Conservation (phyloP, 2,329 filamentous ascomycete species). For the Lojkania enalia region DNA sequence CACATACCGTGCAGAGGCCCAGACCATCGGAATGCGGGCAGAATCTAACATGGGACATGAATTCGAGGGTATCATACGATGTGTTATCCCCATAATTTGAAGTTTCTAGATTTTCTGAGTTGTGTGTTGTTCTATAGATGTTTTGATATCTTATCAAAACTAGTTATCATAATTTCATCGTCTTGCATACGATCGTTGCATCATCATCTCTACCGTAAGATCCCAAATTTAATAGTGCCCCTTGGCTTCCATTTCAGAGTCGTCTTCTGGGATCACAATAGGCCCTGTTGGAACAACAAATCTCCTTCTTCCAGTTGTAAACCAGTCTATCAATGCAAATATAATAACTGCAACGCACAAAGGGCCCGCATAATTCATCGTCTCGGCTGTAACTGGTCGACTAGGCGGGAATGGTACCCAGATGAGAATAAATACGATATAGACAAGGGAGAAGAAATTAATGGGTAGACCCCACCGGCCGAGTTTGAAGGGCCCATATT, state of each 20-base stretch:
- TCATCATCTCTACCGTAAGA: too few species aligned
- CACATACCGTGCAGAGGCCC: too few species aligned
- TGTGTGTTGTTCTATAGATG: too few species aligned
- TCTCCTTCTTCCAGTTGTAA: slow-evolving; percentile 9
- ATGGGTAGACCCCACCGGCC: slow-evolving; percentile 39
- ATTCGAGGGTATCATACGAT: too few species aligned
- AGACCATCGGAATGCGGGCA: too few species aligned
- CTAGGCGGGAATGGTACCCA: slow-evolving; percentile 39
- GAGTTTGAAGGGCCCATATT: slow-evolving; percentile 35
- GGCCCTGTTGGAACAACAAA: slow-evolving; percentile 8
- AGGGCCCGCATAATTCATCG: slow-evolving; percentile 22
- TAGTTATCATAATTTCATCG: too few species aligned
- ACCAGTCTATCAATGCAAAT: slow-evolving; percentile 22
- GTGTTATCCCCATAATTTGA: too few species aligned
- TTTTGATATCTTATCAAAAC: too few species aligned
- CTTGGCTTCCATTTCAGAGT: not conserved
- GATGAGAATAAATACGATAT: slow-evolving; percentile 39
- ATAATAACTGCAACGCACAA: slow-evolving; percentile 17
- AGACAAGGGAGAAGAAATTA: slow-evolving; percentile 39
- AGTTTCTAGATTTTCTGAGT: too few species aligned
- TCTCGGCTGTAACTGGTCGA: slow-evolving; percentile 17
- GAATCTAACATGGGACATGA: too few species aligned
- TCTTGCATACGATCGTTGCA: too few species aligned
- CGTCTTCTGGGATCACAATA: not conserved
- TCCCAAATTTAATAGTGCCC: too few species aligned